Evolutionary conservation across 2,329 filamentous ascomycete species (phyloP).

Genomic region (Arachnomyces sp.): DNA sequence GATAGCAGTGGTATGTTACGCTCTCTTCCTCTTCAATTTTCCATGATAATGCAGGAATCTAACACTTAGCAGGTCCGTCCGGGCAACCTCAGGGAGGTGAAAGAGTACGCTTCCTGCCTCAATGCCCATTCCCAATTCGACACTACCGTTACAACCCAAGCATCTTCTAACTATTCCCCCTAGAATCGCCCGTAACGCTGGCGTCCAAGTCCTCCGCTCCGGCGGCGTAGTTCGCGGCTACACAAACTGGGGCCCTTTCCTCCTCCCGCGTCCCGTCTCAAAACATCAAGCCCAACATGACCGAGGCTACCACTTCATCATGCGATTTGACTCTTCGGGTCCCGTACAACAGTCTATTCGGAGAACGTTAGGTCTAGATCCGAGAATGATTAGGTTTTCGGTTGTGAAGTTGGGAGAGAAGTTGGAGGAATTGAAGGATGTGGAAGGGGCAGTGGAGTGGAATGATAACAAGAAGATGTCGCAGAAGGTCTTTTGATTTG

Average conservation of each 20-base stretch:
- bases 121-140: constrained; percentile 4
- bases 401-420: constrained; percentile 76
- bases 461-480: constrained; percentile 27
- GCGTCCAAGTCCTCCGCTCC: constrained; percentile 70
- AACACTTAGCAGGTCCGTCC: constrained; percentile 68
- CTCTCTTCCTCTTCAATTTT: background rate
- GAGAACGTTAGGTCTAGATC: constrained; percentile 72
- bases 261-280: constrained; percentile 69
- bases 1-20: constrained; percentile 75
- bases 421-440: constrained; percentile 54
- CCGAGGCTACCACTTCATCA: constrained; percentile 91
- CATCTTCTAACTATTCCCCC: constrained; percentile 5
- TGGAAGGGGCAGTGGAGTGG: constrained; percentile 50
- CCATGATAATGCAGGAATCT: background rate
- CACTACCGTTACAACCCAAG: no score
- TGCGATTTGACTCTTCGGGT: constrained; percentile 83
- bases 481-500: background rate
- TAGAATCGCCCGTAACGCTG: constrained; percentile 82
- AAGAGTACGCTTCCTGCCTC: constrained; percentile 62
- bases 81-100: constrained; percentile 82
- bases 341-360: constrained; percentile 67
- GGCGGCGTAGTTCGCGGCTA: constrained; percentile 87
- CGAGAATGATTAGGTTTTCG: constrained; percentile 78
- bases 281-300: constrained; percentile 78
- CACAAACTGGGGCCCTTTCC: constrained; percentile 91